Percentiles rank a stretch among this genome's conserved stretches.
Conservation (phyloP, 768 basidiomycete species). For the Rhizopogon vesiculosus region DNA sequence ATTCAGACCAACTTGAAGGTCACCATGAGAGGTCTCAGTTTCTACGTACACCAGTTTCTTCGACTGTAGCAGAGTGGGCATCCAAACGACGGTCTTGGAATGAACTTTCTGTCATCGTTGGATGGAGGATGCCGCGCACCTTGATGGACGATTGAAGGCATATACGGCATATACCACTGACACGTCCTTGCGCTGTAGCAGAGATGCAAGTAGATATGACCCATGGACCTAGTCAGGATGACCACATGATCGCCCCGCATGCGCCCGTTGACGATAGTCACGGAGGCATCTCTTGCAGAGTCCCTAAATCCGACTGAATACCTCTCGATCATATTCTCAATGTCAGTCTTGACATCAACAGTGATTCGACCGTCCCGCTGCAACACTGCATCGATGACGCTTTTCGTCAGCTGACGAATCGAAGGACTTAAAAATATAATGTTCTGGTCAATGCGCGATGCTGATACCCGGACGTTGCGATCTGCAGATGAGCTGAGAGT, state of each 20-base stretch:
- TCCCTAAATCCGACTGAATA: constrained; percentile 21
- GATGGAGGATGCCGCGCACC: neutral
- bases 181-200: constrained; percentile 15
- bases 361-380: neutral
- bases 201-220: constrained; percentile 23
- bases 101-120: constrained; percentile 19
- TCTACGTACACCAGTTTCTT: constrained; percentile 29
- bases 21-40: constrained; percentile 22
- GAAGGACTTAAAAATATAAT: neutral
- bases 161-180: constrained; percentile 25
- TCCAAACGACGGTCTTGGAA: constrained; percentile 30
- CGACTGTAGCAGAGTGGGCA: constrained; percentile 11
- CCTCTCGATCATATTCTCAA: constrained; percentile 28
- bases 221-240: constrained; percentile 37
- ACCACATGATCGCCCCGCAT: constrained; percentile 13
- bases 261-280: constrained; percentile 2
- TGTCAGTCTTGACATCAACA: neutral
- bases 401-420: neutral
- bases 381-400: neutral
- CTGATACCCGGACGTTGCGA: neutral
- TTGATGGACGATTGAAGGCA: constrained; percentile 19
- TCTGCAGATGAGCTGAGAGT: neutral
- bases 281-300: neutral
- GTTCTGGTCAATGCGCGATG: neutral
- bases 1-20: constrained; percentile 26